These are phyloP conservation scores for Eucalyptus polyanthemos DNA, from an alignment of 345 rosid genomes.

Conservation along the genomic window DNA sequence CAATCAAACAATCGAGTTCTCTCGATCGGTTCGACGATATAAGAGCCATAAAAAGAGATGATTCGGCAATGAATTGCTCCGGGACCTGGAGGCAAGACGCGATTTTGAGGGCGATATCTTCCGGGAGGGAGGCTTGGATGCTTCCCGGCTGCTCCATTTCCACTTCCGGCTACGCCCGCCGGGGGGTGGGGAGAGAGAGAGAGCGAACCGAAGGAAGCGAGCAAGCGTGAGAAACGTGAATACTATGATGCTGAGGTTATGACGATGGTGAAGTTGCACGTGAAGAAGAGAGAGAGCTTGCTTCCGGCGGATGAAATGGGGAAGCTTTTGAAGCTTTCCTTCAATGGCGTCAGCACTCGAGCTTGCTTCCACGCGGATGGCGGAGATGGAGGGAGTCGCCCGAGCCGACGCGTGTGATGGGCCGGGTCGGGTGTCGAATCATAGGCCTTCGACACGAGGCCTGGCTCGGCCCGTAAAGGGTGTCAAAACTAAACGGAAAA, in stretches of 20 bases:
- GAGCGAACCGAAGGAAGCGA: neutral
- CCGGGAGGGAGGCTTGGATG: slow-evolving; percentile 23
- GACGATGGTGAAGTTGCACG: neutral
- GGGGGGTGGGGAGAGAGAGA: fast-evolving
- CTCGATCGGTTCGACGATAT: neutral
- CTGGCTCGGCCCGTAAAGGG: neutral
- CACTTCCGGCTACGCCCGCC: fast-evolving
- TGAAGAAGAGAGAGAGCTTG: neutral
- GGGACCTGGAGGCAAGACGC: slow-evolving; percentile 46
- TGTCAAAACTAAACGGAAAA: too few species aligned
- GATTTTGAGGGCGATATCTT: slow-evolving; percentile 51
- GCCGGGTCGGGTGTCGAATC: neutral
- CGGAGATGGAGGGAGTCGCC: neutral
- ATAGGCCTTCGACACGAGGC: neutral
- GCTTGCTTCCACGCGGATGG: neutral
- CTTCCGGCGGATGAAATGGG: neutral
- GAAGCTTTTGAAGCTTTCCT: neutral
- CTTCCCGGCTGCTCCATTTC: slow-evolving; percentile 7
- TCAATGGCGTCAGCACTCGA: neutral
- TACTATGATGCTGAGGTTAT: neutral
- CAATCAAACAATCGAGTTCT: neutral
- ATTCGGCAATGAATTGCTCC: neutral
- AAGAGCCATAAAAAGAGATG: neutral
- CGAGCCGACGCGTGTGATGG: neutral
- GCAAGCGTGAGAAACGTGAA: neutral